A percentile compares a stretch with the other conserved stretches of the same genome.
phyloP scores from a whole-genome alignment of 2,329 filamentous ascomycete species.

The Neonectria magnoliae region DNA sequence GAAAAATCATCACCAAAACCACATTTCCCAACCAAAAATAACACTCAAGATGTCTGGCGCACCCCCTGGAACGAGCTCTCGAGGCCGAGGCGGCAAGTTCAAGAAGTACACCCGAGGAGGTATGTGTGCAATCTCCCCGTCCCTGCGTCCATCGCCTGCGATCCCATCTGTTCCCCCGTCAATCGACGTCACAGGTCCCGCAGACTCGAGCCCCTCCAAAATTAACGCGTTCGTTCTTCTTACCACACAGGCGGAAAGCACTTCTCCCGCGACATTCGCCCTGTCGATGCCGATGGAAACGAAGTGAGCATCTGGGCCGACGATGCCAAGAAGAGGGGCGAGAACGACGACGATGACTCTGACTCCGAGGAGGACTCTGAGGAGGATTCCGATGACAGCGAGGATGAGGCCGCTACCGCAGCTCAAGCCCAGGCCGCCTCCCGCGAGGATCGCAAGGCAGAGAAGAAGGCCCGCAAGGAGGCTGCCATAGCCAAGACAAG shows the following conservation, averaged over 20 bases:
- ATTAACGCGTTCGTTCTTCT: slow-evolving; percentile 26
- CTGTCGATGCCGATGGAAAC: slow-evolving; percentile 89
- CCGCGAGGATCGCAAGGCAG: slow-evolving; percentile 87
- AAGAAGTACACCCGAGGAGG: slow-evolving; percentile 93
- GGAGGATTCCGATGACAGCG: slow-evolving; percentile 62
- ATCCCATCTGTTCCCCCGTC: background rate
- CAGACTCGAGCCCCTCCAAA: background rate
- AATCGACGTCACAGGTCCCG: slow-evolving; percentile 6
- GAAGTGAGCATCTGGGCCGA: slow-evolving; percentile 88
- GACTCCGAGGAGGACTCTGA: slow-evolving; percentile 63
- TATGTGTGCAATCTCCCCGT: slow-evolving; percentile 52
- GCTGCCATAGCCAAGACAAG: slow-evolving; percentile 84
- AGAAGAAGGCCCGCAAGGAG: slow-evolving; percentile 90
- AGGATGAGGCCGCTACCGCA: slow-evolving; percentile 53
- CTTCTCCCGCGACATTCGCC: slow-evolving; percentile 91
- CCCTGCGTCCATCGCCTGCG: background rate
- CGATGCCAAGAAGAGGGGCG: slow-evolving; percentile 58
- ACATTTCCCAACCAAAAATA: slow-evolving; percentile 2
- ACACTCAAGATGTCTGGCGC: slow-evolving; percentile 55
- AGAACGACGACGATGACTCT: slow-evolving; percentile 62
- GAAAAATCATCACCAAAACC: slow-evolving; percentile 18
- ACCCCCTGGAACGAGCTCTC: slow-evolving; percentile 61
- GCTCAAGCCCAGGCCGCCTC: slow-evolving; percentile 60
- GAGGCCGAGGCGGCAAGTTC: slow-evolving; percentile 92
- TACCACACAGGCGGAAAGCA: slow-evolving; percentile 81